A percentile compares a stretch with the other conserved stretches of the same genome.
phyloP scores from a whole-genome alignment of 1,284 basidiomycete species.

The Malassezia vespertilionis region DNA sequence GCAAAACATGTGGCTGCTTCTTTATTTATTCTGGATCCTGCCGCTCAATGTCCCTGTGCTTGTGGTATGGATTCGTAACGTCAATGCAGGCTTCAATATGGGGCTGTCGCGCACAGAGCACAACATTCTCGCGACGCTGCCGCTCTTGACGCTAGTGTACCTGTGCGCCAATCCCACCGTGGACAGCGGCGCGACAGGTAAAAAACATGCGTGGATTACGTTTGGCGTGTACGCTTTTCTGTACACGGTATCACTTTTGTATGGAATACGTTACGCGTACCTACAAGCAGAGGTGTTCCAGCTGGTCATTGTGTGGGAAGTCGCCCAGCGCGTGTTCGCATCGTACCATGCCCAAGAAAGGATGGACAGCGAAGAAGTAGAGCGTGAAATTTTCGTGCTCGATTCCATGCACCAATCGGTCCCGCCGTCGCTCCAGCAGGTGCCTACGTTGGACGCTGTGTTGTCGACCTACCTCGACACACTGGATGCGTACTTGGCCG shows the following conservation, averaged over 20 bases:
- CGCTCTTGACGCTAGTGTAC: constrained; percentile 56
- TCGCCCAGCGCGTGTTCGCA: constrained; percentile 2
- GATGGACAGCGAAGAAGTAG: not conserved
- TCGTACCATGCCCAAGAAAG: not conserved
- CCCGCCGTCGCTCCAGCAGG: not conserved
- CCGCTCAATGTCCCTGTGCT: constrained; percentile 70
- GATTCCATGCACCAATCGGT: not conserved
- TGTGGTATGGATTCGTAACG: constrained; percentile 77
- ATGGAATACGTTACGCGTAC: constrained; percentile 28
- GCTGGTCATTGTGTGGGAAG: constrained; percentile 17
- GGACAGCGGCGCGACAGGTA: not conserved
- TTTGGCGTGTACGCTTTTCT: constrained; percentile 16
- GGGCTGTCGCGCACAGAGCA: constrained; percentile 53
- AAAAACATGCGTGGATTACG: not conserved
- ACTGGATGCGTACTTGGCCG: constrained; percentile 23
- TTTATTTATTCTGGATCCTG: constrained; percentile 67
- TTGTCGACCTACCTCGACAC: constrained; percentile 23
- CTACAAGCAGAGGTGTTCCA: constrained; percentile 21
- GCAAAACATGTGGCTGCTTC: constrained; percentile 19
- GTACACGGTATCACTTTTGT: constrained; percentile 20
- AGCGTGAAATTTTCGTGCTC: constrained; percentile 5
- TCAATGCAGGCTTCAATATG: constrained; percentile 35
- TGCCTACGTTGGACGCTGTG: not conserved
- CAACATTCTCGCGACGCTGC: constrained; percentile 58
- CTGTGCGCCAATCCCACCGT: constrained; percentile 8